Conservation (phyloP, 306 rosid genomes). For the Mimosa pudica region DNA sequence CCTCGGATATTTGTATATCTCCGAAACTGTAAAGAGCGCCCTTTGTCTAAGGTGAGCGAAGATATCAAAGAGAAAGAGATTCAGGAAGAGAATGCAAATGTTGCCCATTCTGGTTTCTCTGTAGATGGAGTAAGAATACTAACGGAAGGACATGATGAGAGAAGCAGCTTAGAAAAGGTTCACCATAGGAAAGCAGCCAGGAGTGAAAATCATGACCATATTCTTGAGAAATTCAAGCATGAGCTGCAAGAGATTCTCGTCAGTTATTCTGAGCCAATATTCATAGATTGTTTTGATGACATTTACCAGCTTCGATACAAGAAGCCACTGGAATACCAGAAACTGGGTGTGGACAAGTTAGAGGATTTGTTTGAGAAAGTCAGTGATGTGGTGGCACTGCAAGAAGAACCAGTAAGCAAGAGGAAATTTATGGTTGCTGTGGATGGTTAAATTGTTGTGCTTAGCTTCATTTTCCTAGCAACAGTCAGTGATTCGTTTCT, state of each 20-base stretch:
- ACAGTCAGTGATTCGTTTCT: slow-evolving; percentile 24
- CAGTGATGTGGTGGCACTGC: slow-evolving; percentile 73
- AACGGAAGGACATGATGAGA: slow-evolving; percentile 52
- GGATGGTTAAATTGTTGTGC: slow-evolving; percentile 51
- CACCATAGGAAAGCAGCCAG: slow-evolving; percentile 42
- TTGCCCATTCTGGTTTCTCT: slow-evolving; percentile 55
- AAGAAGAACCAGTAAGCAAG: slow-evolving; percentile 82
- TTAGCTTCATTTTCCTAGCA: slow-evolving; percentile 29
- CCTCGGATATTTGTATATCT: slow-evolving; percentile 61
- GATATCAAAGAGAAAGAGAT: slow-evolving; percentile 73
- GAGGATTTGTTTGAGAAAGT: slow-evolving; percentile 79
- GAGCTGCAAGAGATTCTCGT: slow-evolving; percentile 94
- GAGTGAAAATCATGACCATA: slow-evolving; percentile 40
- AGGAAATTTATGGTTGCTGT: slow-evolving; percentile 70
- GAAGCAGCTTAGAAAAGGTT: slow-evolving; percentile 40
- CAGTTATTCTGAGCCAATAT: slow-evolving; percentile 81
- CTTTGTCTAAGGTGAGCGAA: slow-evolving; percentile 52
- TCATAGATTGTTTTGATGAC: slow-evolving; percentile 70
- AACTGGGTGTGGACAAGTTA: slow-evolving; percentile 65
- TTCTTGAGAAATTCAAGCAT: slow-evolving; percentile 65
- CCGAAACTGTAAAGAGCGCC: slow-evolving; percentile 59
- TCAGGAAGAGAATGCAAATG: slow-evolving; percentile 58
- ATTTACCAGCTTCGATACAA: slow-evolving; percentile 86
- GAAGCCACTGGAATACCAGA: slow-evolving; percentile 63
- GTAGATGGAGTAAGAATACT: slow-evolving; percentile 87